phyloP scores from a whole-genome alignment of 225 moss, liverwort and hornwort species.

The Marchantia polymorpha region DNA sequence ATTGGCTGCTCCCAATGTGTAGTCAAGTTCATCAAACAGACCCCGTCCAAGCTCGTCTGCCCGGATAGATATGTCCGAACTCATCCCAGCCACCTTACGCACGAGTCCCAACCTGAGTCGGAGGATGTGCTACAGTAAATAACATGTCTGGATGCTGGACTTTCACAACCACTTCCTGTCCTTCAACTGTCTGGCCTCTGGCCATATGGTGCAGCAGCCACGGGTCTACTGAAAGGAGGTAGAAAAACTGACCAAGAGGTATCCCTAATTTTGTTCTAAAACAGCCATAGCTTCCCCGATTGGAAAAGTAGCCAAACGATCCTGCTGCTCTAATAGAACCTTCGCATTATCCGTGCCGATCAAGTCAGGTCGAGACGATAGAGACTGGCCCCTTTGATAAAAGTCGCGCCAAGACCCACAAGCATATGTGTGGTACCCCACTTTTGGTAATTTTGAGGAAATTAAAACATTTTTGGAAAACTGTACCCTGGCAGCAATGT shows the following conservation, averaged over 20 bases:
- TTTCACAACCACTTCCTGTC: conserved; percentile 93
- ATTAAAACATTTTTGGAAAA: no score
- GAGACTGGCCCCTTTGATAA: conserved; percentile 99
- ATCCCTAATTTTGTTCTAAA: conserved; percentile 72
- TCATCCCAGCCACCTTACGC: conserved; percentile 67
- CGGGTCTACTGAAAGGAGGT: conserved; percentile 67
- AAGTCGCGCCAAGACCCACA: no score
- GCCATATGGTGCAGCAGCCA: conserved; percentile 95
- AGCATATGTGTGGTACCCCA: no score
- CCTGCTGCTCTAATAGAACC: conserved; percentile 89
- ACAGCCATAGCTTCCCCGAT: conserved; percentile 68
- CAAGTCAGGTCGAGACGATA: conserved; percentile 89
- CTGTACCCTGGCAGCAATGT: no score
- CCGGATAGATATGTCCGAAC: conserved; percentile 76
- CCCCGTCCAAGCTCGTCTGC: conserved; percentile 93
- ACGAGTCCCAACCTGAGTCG: conserved; percentile 72
- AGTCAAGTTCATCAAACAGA: conserved; percentile 94
- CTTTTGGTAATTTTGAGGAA: no score
- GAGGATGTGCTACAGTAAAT: conserved; percentile 82
- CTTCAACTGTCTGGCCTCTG: conserved; percentile 66
- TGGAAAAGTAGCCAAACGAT: conserved; percentile 84
- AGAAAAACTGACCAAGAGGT: conserved; percentile 49
- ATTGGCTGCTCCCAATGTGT: conserved; percentile 76
- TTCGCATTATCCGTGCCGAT: conserved; percentile 85
- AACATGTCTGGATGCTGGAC: conserved; percentile 92